Percentiles rank a stretch among this genome's conserved stretches.
phyloP scores from a whole-genome alignment of 192 early-diverging fungal genomes.

The Oehlia diaphana region DNA sequence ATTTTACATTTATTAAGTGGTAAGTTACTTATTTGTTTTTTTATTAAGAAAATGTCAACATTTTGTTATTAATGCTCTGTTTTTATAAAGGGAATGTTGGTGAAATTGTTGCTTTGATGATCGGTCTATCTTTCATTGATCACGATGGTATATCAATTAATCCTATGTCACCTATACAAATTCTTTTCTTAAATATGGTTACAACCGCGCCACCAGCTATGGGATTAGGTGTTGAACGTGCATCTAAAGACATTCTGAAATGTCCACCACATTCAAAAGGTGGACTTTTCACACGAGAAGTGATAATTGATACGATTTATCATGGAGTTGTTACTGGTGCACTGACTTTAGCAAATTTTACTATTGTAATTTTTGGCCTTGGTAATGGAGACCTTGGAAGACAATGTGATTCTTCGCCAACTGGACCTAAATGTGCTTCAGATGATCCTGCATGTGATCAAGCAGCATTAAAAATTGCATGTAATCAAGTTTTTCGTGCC shows the following conservation, averaged over 20 bases:
- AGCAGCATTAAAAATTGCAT: conserved; percentile 17
- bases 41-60: too few relatives aligned
- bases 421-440: conserved; percentile 19
- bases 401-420: conserved; percentile 56
- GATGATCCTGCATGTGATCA: neutral
- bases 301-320: conserved; percentile 65
- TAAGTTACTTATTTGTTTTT: too few relatives aligned
- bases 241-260: conserved; percentile 64
- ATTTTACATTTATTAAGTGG: too few relatives aligned
- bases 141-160: conserved; percentile 57
- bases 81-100: conserved; percentile 56
- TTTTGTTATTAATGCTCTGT: too few relatives aligned
- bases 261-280: conserved; percentile 66
- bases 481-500: conserved; percentile 67
- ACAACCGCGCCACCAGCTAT: conserved; percentile 80
- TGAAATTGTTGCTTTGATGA: too few relatives aligned
- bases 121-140: conserved; percentile 73
- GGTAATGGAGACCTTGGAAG: conserved; percentile 49
- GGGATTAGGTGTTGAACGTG: conserved; percentile 71
- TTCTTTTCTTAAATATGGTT: conserved; percentile 79
- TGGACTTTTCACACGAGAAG: conserved; percentile 65
- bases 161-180: conserved; percentile 77
- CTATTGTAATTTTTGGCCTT: conserved; percentile 61
- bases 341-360: conserved; percentile 56
- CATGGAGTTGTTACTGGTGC: conserved; percentile 59